Evolutionary conservation across 2,329 filamentous ascomycete genomes (phyloP), one percentile per base, ranked within the genome.

Genomic region (Sarocladium oryzae): DNA sequence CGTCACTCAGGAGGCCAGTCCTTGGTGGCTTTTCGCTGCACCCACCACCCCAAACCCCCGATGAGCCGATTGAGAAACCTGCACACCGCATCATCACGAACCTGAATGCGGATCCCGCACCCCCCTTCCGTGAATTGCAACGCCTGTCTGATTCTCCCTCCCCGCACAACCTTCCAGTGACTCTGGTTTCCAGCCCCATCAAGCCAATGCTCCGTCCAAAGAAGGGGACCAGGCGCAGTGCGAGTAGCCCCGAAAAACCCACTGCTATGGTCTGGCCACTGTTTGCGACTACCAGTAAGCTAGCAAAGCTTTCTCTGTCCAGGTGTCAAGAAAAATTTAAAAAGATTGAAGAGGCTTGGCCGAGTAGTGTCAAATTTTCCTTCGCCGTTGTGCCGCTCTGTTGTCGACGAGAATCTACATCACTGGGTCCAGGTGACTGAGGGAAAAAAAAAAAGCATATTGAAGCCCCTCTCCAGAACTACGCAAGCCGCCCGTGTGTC

Each of bases 131-230:
- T 43, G 40, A 43, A 13, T 30, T 13, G 28, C 7, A 13, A 30
- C 28, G 40, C 3, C 23, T 43, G 40, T 43, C 23, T 43, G 40
- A 43, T 10, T 43, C 40, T 43, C 40, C 40, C 40, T 43, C 21
- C n/a, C 4, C 7, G 23, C 40, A 20, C 13, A n/a, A n/a, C n/a
- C n/a, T n/a, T n/a, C 18, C 37, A 40, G 37, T 20, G 18, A 18
- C 35, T 37, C n/a, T 18, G 9, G 20, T 11, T 23, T 40, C 37
- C 40, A 21, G 28, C 40, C n/a, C 20, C n/a, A 5, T 24, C 35
- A 26, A 28, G 13, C 21, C 40, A 26, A 6, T 43, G 23, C 40
- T 43, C 40, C 23, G 40, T n/a, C 40, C 7, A 10, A n/a, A 20
- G 21, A 28, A 43, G 40, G 43, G 43, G 10, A 15, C 28, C 33